Evolutionary conservation across 805 yeast species (phyloP).

Genomic region (Candida silvicultrix): DNA sequence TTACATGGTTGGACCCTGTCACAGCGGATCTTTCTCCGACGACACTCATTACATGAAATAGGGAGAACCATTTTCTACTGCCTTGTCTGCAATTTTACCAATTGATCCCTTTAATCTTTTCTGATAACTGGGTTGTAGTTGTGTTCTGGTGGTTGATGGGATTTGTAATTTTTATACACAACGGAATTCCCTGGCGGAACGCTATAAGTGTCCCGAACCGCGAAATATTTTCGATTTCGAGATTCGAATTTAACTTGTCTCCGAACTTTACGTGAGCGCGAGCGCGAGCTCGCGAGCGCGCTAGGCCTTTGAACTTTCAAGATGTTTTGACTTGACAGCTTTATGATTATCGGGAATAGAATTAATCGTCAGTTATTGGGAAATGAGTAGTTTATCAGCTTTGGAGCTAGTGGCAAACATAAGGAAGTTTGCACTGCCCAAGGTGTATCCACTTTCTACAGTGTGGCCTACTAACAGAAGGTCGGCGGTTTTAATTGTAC

Average conservation of each 20-base stretch:
- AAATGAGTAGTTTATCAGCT: conserved; percentile 1
- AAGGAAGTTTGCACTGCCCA: conserved; percentile 8
- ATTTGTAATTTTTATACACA: not conserved
- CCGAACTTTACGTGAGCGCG: too few species aligned
- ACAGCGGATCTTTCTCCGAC: conserved; percentile 21
- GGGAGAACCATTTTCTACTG: conserved; percentile 12
- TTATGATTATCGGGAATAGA: too few species aligned
- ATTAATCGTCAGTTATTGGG: too few species aligned
- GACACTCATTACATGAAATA: conserved; percentile 21
- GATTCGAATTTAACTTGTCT: too few species aligned
- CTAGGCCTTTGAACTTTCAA: too few species aligned
- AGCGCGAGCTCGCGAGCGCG: too few species aligned
- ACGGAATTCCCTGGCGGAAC: not conserved
- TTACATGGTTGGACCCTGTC: conserved; percentile 12
- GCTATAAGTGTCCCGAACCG: not conserved
- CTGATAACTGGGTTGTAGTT: not conserved
- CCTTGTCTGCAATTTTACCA: too few species aligned
- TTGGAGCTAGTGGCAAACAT: conserved; percentile 15
- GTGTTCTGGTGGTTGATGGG: not conserved
- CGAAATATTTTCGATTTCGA: not conserved
- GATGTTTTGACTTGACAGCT: too few species aligned
- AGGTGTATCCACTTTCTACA: conserved; percentile 26
- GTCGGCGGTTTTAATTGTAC: conserved; percentile 71
- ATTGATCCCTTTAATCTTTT: too few species aligned
- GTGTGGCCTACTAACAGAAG: conserved; percentile 73